These are phyloP conservation scores for Vitis hybrid DNA, from an alignment of 177 flowering plant genomes.

Conservation along the genomic window DNA sequence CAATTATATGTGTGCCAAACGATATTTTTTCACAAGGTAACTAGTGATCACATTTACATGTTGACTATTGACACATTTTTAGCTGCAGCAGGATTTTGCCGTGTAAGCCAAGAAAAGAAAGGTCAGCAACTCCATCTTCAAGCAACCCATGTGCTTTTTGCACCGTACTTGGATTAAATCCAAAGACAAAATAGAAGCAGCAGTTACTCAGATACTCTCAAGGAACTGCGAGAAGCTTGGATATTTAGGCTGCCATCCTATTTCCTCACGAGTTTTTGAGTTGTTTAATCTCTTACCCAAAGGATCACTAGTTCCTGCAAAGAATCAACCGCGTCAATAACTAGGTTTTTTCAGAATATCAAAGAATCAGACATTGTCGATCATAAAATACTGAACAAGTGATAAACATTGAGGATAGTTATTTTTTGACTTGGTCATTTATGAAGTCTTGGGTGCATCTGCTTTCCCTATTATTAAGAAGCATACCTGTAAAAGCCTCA, in stretches of 20 bases:
- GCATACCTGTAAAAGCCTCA: slow-evolving; percentile 69
- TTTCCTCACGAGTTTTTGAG: slow-evolving; percentile 67
- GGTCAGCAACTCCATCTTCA: background rate
- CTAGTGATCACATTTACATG: background rate
- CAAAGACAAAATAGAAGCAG: background rate
- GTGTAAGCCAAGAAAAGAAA: background rate
- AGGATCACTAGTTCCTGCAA: slow-evolving; percentile 70
- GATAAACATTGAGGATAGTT: background rate
- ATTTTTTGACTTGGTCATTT: background rate
- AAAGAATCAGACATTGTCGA: background rate
- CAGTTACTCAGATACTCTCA: slow-evolving; percentile 35
- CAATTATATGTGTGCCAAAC: too few species aligned
- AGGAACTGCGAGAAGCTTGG: slow-evolving; percentile 78
- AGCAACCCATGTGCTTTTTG: background rate
- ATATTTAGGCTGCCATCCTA: slow-evolving; percentile 92
- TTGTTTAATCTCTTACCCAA: slow-evolving; percentile 83
- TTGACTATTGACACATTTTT: background rate
- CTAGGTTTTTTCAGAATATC: background rate
- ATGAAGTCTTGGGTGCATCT: background rate
- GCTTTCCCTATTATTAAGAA: background rate
- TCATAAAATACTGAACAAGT: background rate
- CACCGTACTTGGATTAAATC: background rate
- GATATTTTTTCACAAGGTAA: background rate
- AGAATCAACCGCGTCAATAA: background rate
- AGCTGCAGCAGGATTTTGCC: background rate